Percentiles rank a stretch among this genome's conserved stretches.
Evolutionary conservation across 768 basidiomycete species (phyloP).

Genomic region (Cyclocybe aegerita): DNA sequence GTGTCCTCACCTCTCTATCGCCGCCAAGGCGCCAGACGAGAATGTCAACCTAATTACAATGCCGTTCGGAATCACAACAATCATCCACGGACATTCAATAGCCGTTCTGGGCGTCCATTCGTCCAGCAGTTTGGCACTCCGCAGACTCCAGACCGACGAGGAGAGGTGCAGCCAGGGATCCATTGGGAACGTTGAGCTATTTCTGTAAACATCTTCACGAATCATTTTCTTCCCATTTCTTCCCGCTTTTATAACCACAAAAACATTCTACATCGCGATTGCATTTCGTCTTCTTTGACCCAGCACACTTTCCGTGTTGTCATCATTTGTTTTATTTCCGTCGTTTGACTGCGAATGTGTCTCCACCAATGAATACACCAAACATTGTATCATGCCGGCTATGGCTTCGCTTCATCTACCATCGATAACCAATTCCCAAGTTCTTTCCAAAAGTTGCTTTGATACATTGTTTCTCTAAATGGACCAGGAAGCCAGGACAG

Average conservation of each 20-base stretch:
- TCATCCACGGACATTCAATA: slow-evolving; percentile 15
- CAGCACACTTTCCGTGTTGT: too few species aligned
- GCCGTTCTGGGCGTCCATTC: slow-evolving; percentile 16
- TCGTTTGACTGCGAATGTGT: too few species aligned
- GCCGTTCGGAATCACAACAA: slow-evolving; percentile 10
- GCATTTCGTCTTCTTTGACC: too few species aligned
- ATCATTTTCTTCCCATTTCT: too few species aligned
- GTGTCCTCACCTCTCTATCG: slow-evolving; percentile 16
- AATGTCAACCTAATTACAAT: slow-evolving; percentile 13
- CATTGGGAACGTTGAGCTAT: slow-evolving; percentile 16
- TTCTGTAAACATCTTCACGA: background rate
- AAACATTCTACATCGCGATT: too few species aligned
- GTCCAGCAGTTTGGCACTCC: slow-evolving; percentile 13
- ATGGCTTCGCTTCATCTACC: slow-evolving; percentile 25
- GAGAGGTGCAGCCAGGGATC: too few species aligned
- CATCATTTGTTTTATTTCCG: too few species aligned
- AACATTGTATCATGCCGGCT: too few species aligned
- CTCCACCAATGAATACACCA: too few species aligned
- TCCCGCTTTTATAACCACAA: too few species aligned
- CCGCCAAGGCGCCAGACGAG: slow-evolving; percentile 19
- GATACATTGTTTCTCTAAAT: slow-evolving; percentile 27
- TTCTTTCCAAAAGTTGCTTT: slow-evolving; percentile 39
- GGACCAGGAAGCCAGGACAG: slow-evolving; percentile 39
- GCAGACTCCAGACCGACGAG: slow-evolving; percentile 4
- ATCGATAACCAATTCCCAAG: slow-evolving; percentile 34